Percentiles rank a stretch among this genome's conserved stretches.
Conservation (phyloP, 371 early-diverging fungal species). For the Mucor plumbeus region DNA sequence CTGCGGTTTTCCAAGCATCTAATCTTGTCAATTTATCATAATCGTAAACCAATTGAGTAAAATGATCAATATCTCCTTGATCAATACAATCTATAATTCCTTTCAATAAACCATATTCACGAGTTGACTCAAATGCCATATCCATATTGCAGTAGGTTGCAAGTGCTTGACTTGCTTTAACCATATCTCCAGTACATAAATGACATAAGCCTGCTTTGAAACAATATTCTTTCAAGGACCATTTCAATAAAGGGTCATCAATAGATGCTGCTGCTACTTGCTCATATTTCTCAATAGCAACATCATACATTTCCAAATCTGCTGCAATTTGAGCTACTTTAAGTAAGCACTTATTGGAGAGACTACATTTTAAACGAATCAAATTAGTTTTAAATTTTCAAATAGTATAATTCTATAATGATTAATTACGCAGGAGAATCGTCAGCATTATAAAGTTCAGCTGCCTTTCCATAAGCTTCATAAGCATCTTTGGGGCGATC, state of each 20-base stretch:
- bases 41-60: slow-evolving; percentile 80
- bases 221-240: slow-evolving; percentile 94
- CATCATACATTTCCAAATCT: slow-evolving; percentile 83
- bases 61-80: slow-evolving; percentile 80
- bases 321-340: slow-evolving; percentile 94
- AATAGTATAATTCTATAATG: slow-evolving; percentile 9
- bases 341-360: slow-evolving; percentile 87
- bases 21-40: slow-evolving; percentile 90
- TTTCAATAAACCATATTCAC: slow-evolving; percentile 85
- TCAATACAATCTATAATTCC: slow-evolving; percentile 78
- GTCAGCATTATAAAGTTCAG: slow-evolving; percentile 91
- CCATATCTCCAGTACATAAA: slow-evolving; percentile 70
- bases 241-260: slow-evolving; percentile 91
- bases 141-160: slow-evolving; percentile 71
- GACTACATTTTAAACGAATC: slow-evolving; percentile 47
- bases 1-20: slow-evolving; percentile 95
- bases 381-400: not conserved
- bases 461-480: slow-evolving; percentile 86
- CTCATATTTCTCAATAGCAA: slow-evolving; percentile 91
- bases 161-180: slow-evolving; percentile 44
- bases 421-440: slow-evolving; percentile 83
- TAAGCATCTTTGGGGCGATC: slow-evolving; percentile 80
- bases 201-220: slow-evolving; percentile 94
- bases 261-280: slow-evolving; percentile 79
- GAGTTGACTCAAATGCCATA: slow-evolving; percentile 78